Conservation (phyloP, 495 filamentous ascomycete species). For the Podospora pseudocomata region DNA sequence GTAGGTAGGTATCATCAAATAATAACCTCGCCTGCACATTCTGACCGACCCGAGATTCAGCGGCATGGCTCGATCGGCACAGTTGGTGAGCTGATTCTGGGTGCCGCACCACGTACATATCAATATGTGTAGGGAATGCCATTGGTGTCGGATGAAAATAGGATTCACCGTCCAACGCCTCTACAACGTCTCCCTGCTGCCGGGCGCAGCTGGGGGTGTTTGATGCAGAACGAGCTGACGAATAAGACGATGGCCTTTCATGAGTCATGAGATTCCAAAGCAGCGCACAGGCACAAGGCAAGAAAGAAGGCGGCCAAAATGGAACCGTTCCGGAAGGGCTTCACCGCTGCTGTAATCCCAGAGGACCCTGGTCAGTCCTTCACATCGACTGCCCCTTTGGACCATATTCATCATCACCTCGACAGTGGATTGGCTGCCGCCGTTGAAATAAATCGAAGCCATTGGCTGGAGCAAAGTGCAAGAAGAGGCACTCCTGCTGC, state of each 20-base stretch:
- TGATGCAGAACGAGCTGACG: background rate
- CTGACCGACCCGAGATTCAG: background rate
- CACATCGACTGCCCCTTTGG: background rate
- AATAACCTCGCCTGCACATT: background rate
- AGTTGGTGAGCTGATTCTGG: background rate
- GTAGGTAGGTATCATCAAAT: background rate
- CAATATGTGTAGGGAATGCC: background rate
- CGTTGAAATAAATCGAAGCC: background rate
- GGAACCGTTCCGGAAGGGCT: constrained; percentile 1
- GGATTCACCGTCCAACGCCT: background rate
- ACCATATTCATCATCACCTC: background rate
- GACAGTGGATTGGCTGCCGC: background rate
- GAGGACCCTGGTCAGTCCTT: background rate
- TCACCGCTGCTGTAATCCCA: constrained; percentile 8
- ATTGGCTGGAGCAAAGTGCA: background rate
- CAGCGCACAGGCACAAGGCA: constrained; percentile 1
- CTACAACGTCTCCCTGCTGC: background rate
- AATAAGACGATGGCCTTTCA: background rate
- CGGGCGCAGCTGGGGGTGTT: background rate
- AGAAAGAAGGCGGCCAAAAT: constrained; percentile 13
- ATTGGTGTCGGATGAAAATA: background rate
- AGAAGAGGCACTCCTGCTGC: background rate
- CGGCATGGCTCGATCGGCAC: background rate
- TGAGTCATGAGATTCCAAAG: constrained; percentile 14
- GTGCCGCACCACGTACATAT: background rate